Evolutionary conservation across 1,284 basidiomycete genomes (phyloP).

Genomic region (Boletus chippewaensis): DNA sequence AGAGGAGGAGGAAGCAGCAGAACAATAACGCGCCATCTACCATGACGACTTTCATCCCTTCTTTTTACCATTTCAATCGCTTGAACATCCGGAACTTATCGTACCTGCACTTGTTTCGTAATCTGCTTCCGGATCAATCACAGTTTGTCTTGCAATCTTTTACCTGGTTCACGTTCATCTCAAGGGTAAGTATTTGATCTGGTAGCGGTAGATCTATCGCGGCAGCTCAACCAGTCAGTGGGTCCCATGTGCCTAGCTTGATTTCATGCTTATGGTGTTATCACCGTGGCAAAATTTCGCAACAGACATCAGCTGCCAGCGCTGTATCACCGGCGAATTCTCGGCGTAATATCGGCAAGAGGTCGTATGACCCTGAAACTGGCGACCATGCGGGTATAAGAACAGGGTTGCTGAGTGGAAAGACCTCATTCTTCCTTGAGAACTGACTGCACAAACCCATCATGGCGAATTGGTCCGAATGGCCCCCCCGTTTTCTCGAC

Average conservation of each 20-base stretch:
- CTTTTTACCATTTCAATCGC: not conserved
- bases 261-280: not conserved
- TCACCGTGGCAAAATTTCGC: not conserved
- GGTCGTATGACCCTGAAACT: not conserved
- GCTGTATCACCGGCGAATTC: not conserved
- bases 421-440: not conserved
- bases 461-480: conserved; percentile 18
- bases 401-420: not conserved
- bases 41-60: not conserved
- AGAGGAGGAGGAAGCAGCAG: conserved; percentile 9
- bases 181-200: not conserved
- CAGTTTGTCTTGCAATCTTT: not conserved
- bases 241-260: not conserved
- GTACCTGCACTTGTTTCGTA: conserved; percentile 20
- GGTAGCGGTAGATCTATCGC: not conserved
- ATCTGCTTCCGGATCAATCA: conserved; percentile 14
- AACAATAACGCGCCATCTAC: conserved; percentile 18
- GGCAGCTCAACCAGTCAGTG: not conserved
- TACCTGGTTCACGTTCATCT: not conserved
- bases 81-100: conserved; percentile 7
- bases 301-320: not conserved
- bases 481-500: conserved; percentile 44
- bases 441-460: not conserved
- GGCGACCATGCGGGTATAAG: conserved; percentile 10
- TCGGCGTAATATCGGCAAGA: conserved; percentile 3